Percentiles rank a stretch among this genome's conserved stretches.
Conservation (phyloP, 2,329 filamentous ascomycete species). For the Penicillium sp. region DNA sequence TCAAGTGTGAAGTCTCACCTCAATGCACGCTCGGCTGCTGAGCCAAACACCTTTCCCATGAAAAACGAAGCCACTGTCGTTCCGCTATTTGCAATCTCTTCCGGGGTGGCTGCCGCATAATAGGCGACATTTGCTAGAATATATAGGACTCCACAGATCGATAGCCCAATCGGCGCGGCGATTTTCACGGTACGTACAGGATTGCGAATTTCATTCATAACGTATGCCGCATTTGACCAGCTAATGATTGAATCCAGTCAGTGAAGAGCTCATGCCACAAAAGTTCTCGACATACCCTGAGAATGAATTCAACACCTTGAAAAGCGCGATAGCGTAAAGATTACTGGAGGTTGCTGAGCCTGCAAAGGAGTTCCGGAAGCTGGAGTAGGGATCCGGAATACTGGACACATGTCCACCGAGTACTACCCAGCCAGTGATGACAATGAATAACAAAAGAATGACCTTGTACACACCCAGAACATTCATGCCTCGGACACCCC, state of each 20-base stretch:
- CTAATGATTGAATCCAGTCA: slow-evolving; percentile 35
- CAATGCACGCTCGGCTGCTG: slow-evolving; percentile 31
- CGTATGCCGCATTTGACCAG: slow-evolving; percentile 37
- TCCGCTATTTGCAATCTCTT: slow-evolving; percentile 44
- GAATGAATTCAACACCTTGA: slow-evolving; percentile 72
- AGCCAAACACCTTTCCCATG: slow-evolving; percentile 46
- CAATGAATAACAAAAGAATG: slow-evolving; percentile 64
- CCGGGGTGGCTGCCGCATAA: slow-evolving; percentile 54
- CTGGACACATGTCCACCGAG: slow-evolving; percentile 59
- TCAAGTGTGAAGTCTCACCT: slow-evolving; percentile 38
- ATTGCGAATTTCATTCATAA: slow-evolving; percentile 63
- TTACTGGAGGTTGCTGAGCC: slow-evolving; percentile 60
- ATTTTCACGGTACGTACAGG: slow-evolving; percentile 65
- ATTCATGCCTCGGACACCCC: slow-evolving; percentile 69
- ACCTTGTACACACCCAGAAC: slow-evolving; percentile 66
- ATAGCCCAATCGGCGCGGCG: slow-evolving; percentile 63
- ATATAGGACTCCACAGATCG: slow-evolving; percentile 61
- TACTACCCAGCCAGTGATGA: slow-evolving; percentile 62
- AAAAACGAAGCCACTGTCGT: slow-evolving; percentile 45
- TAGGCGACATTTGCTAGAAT: slow-evolving; percentile 68
- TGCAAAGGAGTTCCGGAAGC: slow-evolving; percentile 64
- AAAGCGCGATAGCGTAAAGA: slow-evolving; percentile 68
- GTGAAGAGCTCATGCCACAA: not conserved
- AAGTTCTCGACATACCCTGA: slow-evolving; percentile 34
- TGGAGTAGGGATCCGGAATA: slow-evolving; percentile 59